Evolutionary conservation across 495 filamentous ascomycete genomes (phyloP), one percentile per base, ranked within the genome.

Genomic region (Parathielavia appendiculata): DNA sequence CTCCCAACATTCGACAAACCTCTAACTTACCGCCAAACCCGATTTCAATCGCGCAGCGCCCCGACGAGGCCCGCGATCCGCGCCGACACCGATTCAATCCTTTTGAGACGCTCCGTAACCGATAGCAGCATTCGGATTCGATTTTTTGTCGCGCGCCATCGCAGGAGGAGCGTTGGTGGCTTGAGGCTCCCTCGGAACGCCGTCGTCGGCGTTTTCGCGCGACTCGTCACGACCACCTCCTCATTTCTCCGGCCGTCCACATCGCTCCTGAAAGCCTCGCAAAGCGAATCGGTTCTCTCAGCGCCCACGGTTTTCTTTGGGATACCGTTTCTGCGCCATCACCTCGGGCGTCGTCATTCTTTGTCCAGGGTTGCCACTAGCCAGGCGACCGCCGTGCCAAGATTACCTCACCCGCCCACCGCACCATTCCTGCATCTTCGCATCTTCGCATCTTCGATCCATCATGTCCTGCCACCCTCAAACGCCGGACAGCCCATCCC

Each of bases 401-500:
- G 61, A 45, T 56, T 65, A 58, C 55, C 56, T 52, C 56, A 22
- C 44, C 60, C 48, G 41, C 57, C 35, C 23, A 30, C 59, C 23
- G 47, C 16, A 17, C 48, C 35, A 45, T 30, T 30, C 26, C 26
- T 6, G 26, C 45, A 40, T 45, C 45, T 22, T 47, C 38, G 36
- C 40, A 41, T 54, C 34, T 54, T 55, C 54, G 49, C 66, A 54
- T 58, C 51, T 40, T 56, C 68, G 54, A 56, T 66, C 66, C 68
- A 76, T 69, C 68, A 79, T 79, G 77, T 79, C 73, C 66, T 78
- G 80, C 72, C 78, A 81, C 65, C 80, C 80, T 40, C 78, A 81
- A 61, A 83, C 80, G n/a, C 80, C 80, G 59, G 77, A 83, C 69
- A 83, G 80, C 61, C 80, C 80, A 64, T 81, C 80, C 64, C 76